These are phyloP conservation scores for Schizochytrium sp. DNA, from an alignment of 108 stramenopile genomes.

Conservation along the genomic window DNA sequence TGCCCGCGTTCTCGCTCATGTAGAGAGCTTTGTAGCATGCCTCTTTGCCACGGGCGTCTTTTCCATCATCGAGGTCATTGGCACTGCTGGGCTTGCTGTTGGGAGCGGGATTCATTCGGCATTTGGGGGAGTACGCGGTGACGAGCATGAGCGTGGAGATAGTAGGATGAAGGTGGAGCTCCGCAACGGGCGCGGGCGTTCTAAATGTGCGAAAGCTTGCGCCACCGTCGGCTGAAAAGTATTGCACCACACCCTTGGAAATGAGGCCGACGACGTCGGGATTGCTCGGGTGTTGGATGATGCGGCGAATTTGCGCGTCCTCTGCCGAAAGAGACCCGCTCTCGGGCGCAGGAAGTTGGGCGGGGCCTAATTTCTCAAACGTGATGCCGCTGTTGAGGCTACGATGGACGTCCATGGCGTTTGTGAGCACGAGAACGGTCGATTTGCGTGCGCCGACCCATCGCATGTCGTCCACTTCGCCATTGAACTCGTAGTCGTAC, in stretches of 20 bases:
- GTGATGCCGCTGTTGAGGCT: neutral
- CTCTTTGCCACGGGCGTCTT: neutral
- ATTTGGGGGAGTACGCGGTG: neutral
- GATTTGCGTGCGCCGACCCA: neutral
- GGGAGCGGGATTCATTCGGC: neutral
- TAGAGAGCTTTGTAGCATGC: constrained; percentile 3
- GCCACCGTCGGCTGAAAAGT: neutral
- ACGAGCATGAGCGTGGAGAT: neutral
- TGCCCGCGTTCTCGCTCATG: neutral
- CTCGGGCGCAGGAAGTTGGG: too few species aligned
- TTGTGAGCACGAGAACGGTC: neutral
- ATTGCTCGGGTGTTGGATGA: neutral
- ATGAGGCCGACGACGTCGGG: neutral
- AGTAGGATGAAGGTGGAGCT: neutral
- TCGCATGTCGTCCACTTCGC: neutral
- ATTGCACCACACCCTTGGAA: neutral
- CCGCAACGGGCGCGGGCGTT: neutral
- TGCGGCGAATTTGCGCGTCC: neutral
- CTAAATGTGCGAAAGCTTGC: neutral
- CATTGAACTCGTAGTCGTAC: neutral
- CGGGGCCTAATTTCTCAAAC: neutral
- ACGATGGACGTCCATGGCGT: neutral
- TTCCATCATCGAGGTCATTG: neutral
- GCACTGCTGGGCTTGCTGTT: neutral
- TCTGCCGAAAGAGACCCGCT: too few species aligned